A percentile compares a stretch with the other conserved stretches of the same genome.
Evolutionary conservation across 1,284 basidiomycete species (phyloP).

Genomic region (Papiliotrema terrestris): DNA sequence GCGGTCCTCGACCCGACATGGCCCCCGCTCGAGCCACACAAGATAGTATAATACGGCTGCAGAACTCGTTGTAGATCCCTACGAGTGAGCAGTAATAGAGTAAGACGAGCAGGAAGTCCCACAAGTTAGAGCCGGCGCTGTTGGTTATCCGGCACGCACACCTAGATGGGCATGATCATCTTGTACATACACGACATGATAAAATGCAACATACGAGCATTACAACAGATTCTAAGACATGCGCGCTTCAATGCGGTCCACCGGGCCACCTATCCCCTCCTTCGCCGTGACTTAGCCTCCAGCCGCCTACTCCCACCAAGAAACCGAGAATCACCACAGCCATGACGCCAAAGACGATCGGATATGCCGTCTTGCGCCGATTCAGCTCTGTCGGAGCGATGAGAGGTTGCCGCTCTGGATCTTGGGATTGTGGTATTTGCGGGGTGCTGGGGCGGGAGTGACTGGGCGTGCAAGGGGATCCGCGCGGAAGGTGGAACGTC

Average conservation of each 20-base stretch:
- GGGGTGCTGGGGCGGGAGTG: not conserved
- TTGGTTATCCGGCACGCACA: not conserved
- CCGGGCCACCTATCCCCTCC: conserved; percentile 33
- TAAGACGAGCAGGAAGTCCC: not conserved
- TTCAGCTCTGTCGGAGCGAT: conserved; percentile 4
- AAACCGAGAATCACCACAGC: conserved; percentile 8
- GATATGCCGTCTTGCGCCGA: conserved; percentile 4
- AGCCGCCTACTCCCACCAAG: conserved; percentile 28
- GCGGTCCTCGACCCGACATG: not conserved
- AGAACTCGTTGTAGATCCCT: not conserved
- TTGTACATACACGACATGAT: not conserved
- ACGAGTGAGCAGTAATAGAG: not conserved
- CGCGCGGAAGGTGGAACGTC: conserved; percentile 2
- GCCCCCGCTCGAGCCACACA: not conserved
- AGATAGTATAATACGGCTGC: too few relatives aligned
- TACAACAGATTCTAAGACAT: not conserved
- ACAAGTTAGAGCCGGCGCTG: not conserved
- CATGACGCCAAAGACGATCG: conserved; percentile 8
- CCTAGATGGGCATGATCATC: not conserved
- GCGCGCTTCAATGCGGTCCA: conserved; percentile 11
- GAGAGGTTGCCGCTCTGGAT: conserved; percentile 29
- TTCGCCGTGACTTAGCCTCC: conserved; percentile 24
- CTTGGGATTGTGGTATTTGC: not conserved
- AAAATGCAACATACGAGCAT: not conserved
- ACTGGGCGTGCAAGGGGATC: not conserved